Base-by-base conservation (phyloP, 2,329 filamentous ascomycete species). In the Mycogone perniciosa region DNA sequence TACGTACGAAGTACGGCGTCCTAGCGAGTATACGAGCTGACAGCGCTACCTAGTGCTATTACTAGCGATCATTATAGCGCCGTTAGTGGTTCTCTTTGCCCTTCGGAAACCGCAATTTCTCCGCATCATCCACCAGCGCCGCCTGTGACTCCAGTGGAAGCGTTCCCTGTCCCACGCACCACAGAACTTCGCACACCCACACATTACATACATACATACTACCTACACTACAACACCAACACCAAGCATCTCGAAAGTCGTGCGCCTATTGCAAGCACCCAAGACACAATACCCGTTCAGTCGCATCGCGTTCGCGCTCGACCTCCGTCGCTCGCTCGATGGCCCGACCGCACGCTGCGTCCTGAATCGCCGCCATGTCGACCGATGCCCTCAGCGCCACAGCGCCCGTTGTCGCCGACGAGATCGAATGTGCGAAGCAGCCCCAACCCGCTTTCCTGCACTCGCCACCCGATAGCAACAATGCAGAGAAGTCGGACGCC, bases 401-500 rank as follows among this genome's bases (percentile, higher is more conserved):
- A 64, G 70, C 69, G 69, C 65, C 71, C 39, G 55, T 52, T 46
- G 57, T 56, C 50, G 45, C 61, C 54, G 59, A 57, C 48, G 58
- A 65, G 51, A 60, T 63, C 52, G 63, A 69, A 53, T 65, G 64
- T 56, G 63, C 68, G 45, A 71, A 75, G 38, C 53, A 50, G 31
- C 40, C 59, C n/a, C 54, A 58, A 56, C 67, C 72, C 31, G 70
- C 66, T 53, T 79, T 79, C 59, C 68, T 84, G 50, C 76, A 83
- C 62, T 84, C 81, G 57, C 81, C 81, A 39, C 82, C 82, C 46
- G 80, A 84, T 60, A 83, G 78, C 64, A 83, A 83, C 67, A 77
- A 77, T 64, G 74, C 76, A 50, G 69, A 73, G 61, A 82, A 81
- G 62, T 74, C 79, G 55, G 79, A 83, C 60, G 74, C 69, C 46